These are phyloP conservation scores for Narthecium ossifragum DNA, from an alignment of 106 monocot species.

Conservation along the genomic window DNA sequence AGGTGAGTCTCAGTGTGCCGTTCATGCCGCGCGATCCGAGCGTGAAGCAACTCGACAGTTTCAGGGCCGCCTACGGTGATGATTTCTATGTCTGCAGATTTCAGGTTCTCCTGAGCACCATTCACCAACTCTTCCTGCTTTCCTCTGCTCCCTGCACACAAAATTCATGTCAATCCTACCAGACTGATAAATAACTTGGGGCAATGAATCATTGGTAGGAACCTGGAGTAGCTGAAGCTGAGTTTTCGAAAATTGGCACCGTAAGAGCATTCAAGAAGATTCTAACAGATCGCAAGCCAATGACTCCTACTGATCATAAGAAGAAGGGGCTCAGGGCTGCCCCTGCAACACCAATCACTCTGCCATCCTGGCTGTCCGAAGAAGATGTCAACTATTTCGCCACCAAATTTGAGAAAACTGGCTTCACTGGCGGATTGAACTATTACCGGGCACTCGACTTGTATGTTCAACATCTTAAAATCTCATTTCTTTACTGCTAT, in stretches of 20 bases:
- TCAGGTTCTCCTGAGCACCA: conserved; percentile 18
- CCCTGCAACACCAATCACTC: no score
- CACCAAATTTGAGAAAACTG: conserved; percentile 1
- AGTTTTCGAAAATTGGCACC: not conserved
- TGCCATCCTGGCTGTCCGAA: not conserved
- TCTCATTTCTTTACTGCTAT: no score
- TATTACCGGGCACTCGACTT: not conserved
- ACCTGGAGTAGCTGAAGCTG: conserved; percentile 27
- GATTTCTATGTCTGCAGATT: conserved; percentile 36
- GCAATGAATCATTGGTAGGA: conserved; percentile 17
- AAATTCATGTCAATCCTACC: no score
- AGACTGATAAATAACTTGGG: no score
- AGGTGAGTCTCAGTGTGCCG: conserved; percentile 41
- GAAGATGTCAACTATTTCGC: not conserved
- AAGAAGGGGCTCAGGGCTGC: no score
- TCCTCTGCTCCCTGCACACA: no score
- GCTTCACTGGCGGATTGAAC: not conserved
- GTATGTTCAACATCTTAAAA: no score
- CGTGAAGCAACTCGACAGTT: conserved; percentile 13
- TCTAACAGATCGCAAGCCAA: no score
- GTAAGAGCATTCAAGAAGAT: not conserved
- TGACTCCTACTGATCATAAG: no score
- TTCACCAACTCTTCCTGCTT: not conserved
- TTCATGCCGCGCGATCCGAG: conserved; percentile 17
- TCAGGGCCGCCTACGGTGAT: conserved; percentile 34